Percentiles rank a stretch among this genome's conserved stretches.
Evolutionary conservation across 192 early-diverging fungal species (phyloP).

Genomic region (Chytriomyces confervae): DNA sequence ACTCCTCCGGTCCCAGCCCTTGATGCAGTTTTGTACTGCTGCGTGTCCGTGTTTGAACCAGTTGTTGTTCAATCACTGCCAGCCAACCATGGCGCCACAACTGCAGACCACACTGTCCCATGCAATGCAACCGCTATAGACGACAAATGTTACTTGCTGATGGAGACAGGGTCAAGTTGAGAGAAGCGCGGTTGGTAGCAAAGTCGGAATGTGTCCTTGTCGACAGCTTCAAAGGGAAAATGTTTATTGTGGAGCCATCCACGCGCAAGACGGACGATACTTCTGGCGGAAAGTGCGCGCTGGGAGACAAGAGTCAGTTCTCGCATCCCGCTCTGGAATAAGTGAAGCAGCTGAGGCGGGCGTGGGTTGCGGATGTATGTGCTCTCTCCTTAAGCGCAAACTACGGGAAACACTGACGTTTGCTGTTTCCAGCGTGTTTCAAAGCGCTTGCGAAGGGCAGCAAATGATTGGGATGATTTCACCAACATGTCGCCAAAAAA

Average conservation of each 20-base stretch:
- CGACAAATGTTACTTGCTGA: too few relatives aligned
- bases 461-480: conserved; percentile 42
- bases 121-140: too few relatives aligned
- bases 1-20: not conserved
- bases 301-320: conserved; percentile 35
- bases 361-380: conserved; percentile 48
- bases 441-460: conserved; percentile 39
- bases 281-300: conserved; percentile 26
- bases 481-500: conserved; percentile 50
- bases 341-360: conserved; percentile 31
- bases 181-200: conserved; percentile 16
- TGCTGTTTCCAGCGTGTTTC: not conserved
- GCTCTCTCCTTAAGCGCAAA: too few relatives aligned
- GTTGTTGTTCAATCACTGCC: conserved; percentile 36
- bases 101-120: conserved; percentile 23
- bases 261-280: not conserved
- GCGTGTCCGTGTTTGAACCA: conserved; percentile 34
- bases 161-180: too few relatives aligned
- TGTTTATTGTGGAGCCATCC: conserved; percentile 8
- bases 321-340: conserved; percentile 38
- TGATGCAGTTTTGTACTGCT: not conserved
- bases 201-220: not conserved
- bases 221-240: conserved; percentile 11
- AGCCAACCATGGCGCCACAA: not conserved
- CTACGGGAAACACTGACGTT: too few relatives aligned